These are phyloP conservation scores for Aureobasidium namibiae DNA, from an alignment of 2,329 filamentous ascomycete species.

Conservation along the genomic window DNA sequence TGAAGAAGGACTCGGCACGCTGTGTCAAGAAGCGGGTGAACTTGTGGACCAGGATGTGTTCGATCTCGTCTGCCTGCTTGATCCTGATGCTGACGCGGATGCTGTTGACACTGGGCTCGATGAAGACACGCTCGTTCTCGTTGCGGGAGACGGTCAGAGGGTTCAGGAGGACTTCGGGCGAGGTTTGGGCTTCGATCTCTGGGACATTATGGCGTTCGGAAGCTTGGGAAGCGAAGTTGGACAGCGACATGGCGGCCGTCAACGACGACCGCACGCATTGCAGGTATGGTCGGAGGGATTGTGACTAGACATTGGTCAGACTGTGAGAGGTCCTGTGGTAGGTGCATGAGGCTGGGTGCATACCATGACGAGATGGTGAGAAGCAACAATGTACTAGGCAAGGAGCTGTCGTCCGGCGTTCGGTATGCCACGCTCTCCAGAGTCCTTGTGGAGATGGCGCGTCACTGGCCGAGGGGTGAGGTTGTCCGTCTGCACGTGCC, in stretches of 20 bases:
- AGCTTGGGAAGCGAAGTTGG: conserved; percentile 95
- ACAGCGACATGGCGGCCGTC: conserved; percentile 84
- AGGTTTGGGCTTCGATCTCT: conserved; percentile 87
- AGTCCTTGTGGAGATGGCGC: not conserved
- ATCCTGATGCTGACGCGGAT: conserved; percentile 97
- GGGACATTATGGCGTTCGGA: conserved; percentile 97
- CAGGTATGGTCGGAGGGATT: conserved; percentile 93
- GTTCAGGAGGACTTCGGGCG: conserved; percentile 88
- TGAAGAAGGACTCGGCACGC: conserved; percentile 94
- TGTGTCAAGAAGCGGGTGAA: conserved; percentile 96
- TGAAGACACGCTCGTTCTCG: conserved; percentile 92
- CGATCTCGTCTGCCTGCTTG: conserved; percentile 98
- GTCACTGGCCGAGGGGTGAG: not conserved
- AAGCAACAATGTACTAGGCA: not conserved
- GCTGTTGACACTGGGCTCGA: conserved; percentile 95
- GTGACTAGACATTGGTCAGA: conserved; percentile 52
- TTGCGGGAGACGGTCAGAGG: conserved; percentile 87
- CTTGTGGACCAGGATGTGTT: conserved; percentile 96
- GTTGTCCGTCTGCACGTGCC: not conserved
- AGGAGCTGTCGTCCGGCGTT: conserved; percentile 1
- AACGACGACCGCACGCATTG: conserved; percentile 92
- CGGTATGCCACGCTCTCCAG: not conserved
- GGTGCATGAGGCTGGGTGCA: not conserved
- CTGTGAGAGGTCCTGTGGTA: not conserved
- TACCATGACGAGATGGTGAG: not conserved